Base-by-base conservation (phyloP, 768 basidiomycete species). In the Amylocystis lapponica region DNA sequence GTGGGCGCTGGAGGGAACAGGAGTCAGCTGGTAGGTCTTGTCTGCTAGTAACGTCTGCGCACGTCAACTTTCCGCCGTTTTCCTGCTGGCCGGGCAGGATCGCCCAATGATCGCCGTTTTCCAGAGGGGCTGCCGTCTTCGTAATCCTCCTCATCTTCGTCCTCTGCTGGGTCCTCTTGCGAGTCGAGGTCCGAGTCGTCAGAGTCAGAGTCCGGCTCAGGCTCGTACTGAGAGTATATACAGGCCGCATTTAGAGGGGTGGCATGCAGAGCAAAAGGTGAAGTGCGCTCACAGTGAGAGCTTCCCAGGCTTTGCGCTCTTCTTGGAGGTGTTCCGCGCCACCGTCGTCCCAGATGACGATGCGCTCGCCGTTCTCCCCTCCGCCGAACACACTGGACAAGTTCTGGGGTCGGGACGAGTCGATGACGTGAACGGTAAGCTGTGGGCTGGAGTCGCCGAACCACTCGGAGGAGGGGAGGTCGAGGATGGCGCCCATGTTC, bases 311-410 rank as follows among this genome's bases (percentile, higher is more conserved):
- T 55, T 79, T 81, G 55, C 75, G 74, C 55, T 91, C 83, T 33
- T 85, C 77, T 27, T 68, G 67, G 53, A 95, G 68, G 44, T 72
- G 71, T 43, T 82, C 81, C 2, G 81, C 83, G 14, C 78, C 81
- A 3, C 90, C 91, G 55, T 95, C 93, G 50, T 93, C 91, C 96
- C 96, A 99, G 0, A 98, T 74, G 23, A 95, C 69, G 16, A 97
- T 79, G 39, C 84, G 71, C 49, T 86, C 80, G 11, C 74, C 76
- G 39, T 76, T 76, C 52, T 78, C 73, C 20, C 81, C 81, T 32
- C 70, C 73, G 37, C 76, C 79, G 61, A 95, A 98, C 17, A 97
- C 66, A 67, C 83, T 96, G 32, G 81, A 72, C 56, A 98, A 69
- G 63, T 93, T 92, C 57, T 87, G 80, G 14, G 96, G 96, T 39